Base-by-base conservation (phyloP, 1,284 basidiomycete species). In the Cryptococcus sp. region DNA sequence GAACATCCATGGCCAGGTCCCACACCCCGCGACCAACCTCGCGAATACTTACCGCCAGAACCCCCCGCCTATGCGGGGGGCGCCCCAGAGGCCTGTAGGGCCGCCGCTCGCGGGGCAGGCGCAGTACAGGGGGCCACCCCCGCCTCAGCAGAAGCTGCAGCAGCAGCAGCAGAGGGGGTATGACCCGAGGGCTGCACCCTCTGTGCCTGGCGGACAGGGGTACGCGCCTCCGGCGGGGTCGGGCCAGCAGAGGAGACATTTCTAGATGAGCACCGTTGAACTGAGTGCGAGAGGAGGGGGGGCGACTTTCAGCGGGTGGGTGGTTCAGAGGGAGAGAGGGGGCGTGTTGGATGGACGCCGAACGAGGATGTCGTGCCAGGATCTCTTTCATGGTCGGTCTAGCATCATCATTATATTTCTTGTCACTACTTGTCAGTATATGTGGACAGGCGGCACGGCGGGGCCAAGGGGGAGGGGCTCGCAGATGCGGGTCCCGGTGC, bases 21-120 rank as follows among this genome's bases (percentile, higher is more conserved):
- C 50, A 51, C 62, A 64, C 28, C 65, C 66, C 24, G 66, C 57
- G 23, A 61, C 57, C 33, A 73, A 71, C 44, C 57, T 70, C 24
- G 62, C 65, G 5, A 62, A 64, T 49, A 61, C 70, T 18, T 70
- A 71, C 56, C 61, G 68, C n/a, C 61, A 67, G 40, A 64, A 65
- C 35, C 61, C 62, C 16, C 56, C 59, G 6, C 61, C 58, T 18
- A 48, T n/a, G 37, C 37, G 54, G 43, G 18, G 46, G 16, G 46
- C 28, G 21, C 12, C 53, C 24, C 53, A 60, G 39, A 53, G 64
- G 33, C 59, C 57, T 39, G 59, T 50, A 15, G 47, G 54, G 35
- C 55, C 55, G 5, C 52, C 56, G 16, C 51, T 40, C 39, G 48
- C 40, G 24, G 46, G 42, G 11, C 57, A 57, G 36, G 47, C 50